Conservation (phyloP, 2,329 filamentous ascomycete species). For the Tolypocladium ophioglossoides region DNA sequence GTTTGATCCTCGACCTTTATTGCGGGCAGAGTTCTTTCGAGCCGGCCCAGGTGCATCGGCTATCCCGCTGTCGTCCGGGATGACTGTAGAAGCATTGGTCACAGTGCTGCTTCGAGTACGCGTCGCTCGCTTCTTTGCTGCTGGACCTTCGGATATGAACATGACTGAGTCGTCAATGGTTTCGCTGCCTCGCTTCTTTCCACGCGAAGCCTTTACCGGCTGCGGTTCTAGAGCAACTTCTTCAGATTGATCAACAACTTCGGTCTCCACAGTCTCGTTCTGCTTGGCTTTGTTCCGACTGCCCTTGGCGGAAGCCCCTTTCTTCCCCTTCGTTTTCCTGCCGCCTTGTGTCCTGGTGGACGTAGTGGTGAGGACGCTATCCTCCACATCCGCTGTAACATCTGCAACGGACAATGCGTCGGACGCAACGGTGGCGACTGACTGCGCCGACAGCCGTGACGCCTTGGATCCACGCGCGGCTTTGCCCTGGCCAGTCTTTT, state of each 20-base stretch:
- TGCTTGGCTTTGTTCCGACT: conserved; percentile 34
- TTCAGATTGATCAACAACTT: conserved; percentile 10
- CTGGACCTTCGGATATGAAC: conserved; percentile 34
- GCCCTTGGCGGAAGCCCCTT: conserved; percentile 36
- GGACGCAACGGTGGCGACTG: conserved; percentile 37
- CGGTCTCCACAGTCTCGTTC: conserved; percentile 27
- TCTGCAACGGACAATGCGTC: conserved; percentile 39
- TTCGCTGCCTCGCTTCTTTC: conserved; percentile 54
- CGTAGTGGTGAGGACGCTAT: conserved; percentile 47
- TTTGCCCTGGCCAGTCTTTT: conserved; percentile 45
- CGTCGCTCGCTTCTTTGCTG: conserved; percentile 49
- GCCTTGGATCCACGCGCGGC: conserved; percentile 53
- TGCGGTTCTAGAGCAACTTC: conserved; percentile 13
- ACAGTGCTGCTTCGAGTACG: conserved; percentile 37
- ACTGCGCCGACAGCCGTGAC: conserved; percentile 54
- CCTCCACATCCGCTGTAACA: conserved; percentile 38
- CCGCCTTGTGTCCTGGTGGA: conserved; percentile 48
- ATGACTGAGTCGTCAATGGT: conserved; percentile 39
- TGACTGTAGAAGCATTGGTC: conserved; percentile 25
- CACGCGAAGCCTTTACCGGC: conserved; percentile 32
- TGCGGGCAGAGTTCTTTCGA: conserved; percentile 11
- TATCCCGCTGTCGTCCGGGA: conserved; percentile 30
- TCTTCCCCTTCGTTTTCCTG: conserved; percentile 49
- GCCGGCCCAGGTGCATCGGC: conserved; percentile 19
- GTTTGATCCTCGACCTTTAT: conserved; percentile 34